Conservation (phyloP, 1,139 yeast species). For the Blastobotrys illinoisensis region DNA sequence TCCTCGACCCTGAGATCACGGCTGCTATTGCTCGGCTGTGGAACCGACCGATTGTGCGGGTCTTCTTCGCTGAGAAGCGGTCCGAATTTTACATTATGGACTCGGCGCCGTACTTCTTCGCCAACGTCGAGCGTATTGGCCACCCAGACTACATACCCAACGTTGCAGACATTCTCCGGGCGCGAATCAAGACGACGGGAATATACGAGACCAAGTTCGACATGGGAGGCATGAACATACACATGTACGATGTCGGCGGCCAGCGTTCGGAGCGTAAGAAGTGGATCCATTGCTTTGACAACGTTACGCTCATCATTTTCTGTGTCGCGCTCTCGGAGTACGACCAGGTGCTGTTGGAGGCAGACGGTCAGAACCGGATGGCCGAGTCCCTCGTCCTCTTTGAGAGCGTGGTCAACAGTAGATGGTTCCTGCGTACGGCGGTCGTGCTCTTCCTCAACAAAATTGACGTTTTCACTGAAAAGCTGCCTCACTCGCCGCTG, state of each 20-base stretch:
- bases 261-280: constrained; percentile 89
- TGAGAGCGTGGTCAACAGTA: constrained; percentile 87
- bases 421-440: constrained; percentile 88
- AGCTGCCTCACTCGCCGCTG: constrained; percentile 73
- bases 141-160: constrained; percentile 61
- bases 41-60: constrained; percentile 53
- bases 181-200: constrained; percentile 91
- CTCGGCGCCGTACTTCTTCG: constrained; percentile 76
- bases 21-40: constrained; percentile 41
- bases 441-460: constrained; percentile 82
- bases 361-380: constrained; percentile 62
- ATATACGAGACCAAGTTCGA: constrained; percentile 77
- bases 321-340: constrained; percentile 89
- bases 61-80: constrained; percentile 54
- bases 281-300: constrained; percentile 94
- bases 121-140: constrained; percentile 60
- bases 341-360: constrained; percentile 81
- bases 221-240: constrained; percentile 70
- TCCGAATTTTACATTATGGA: constrained; percentile 81
- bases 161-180: constrained; percentile 72
- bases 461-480: constrained; percentile 84
- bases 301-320: constrained; percentile 81
- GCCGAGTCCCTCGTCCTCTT: constrained; percentile 82
- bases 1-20: constrained; percentile 26
- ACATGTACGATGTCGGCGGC: constrained; percentile 91